These are phyloP conservation scores for Globisporangium radiosum DNA, from an alignment of 352 stramenopile species.

Conservation along the genomic window DNA sequence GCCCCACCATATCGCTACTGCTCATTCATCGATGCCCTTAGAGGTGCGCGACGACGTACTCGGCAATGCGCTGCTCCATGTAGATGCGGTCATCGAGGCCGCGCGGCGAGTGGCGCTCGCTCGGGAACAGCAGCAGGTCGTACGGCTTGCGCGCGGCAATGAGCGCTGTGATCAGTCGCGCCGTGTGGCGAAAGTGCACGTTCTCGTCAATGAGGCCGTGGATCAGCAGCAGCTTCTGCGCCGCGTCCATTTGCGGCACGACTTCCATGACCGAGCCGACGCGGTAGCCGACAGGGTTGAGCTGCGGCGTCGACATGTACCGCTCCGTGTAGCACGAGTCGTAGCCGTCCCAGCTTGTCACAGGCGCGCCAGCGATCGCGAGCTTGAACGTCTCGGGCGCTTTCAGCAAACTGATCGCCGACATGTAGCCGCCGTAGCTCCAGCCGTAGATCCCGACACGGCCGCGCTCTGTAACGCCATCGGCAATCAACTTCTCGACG, in stretches of 20 bases:
- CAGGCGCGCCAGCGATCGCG: conserved; percentile 93
- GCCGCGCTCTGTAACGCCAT: conserved; percentile 85
- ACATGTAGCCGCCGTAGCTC: conserved; percentile 98
- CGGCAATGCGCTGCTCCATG: conserved; percentile 92
- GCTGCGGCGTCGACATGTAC: conserved; percentile 94
- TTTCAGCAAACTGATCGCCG: conserved; percentile 94
- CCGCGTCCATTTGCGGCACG: conserved; percentile 85
- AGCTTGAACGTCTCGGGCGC: conserved; percentile 94
- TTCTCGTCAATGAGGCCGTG: conserved; percentile 98
- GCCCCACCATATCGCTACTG: too few relatives aligned
- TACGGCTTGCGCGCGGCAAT: conserved; percentile 94
- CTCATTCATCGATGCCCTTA: conserved; percentile 18
- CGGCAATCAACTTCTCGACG: conserved; percentile 67
- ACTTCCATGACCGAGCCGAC: conserved; percentile 91
- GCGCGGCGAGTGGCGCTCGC: conserved; percentile 94
- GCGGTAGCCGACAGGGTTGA: conserved; percentile 90
- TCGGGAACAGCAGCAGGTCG: conserved; percentile 94
- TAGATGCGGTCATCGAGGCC: conserved; percentile 91
- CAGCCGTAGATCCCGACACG: conserved; percentile 96
- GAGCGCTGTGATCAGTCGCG: conserved; percentile 93
- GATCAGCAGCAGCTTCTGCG: conserved; percentile 91
- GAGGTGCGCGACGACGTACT: conserved; percentile 77
- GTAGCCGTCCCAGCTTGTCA: conserved; percentile 98
- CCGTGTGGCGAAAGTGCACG: conserved; percentile 97
- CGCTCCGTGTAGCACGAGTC: conserved; percentile 98